Base-by-base conservation (phyloP, 495 filamentous ascomycete species). In the Endocarpon pusillum region DNA sequence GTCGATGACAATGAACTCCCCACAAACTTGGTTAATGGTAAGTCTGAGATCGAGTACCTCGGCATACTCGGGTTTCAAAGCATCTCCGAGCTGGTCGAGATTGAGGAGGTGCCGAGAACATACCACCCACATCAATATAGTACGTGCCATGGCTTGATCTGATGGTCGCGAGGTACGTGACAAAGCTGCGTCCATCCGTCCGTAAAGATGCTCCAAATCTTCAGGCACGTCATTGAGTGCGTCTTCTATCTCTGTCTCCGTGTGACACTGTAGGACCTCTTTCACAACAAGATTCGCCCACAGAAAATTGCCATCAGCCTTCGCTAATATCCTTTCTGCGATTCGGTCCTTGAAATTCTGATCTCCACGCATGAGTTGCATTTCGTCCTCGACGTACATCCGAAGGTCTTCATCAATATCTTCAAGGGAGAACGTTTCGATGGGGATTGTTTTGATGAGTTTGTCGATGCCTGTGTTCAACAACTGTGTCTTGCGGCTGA, bases 141-240 rank as follows among this genome's bases (percentile, higher is more conserved):
- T 42, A 3, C 8, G 32, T 5, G 51, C 51, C 3, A 64, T 32
- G 5, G 20, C 19, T 15, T 38, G 39, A 27, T 60, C 41, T 1
- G 39, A 21, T 12, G 36, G 0, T 2, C 29, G 26, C 18, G 40
- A 34, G 0, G 38, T 42, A 14, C 31, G 22, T 0, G 44, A 21
- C 19, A 62, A 44, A 1, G 47, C 37, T 1, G 31, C 33, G 3
- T 44, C 49, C 51, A 61, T 61, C 1, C 58, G 53, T 10, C 45
- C 18, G 34, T 61, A 64, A 3, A 65, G 15, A 0, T 40, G 37
- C 18, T 59, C 52, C 59, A 64, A 59, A 2, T 47, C 61, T 16
- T 35, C 29, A 2, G 61, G 61, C 1, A 61, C 28, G 14, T 61
- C 40, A 10, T 55, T 17, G 3, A 65, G 44, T 5, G 52, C 55